Evolutionary conservation across 2,329 filamentous ascomycete species (phyloP).

Genomic region (Colletotrichum tofieldiae): DNA sequence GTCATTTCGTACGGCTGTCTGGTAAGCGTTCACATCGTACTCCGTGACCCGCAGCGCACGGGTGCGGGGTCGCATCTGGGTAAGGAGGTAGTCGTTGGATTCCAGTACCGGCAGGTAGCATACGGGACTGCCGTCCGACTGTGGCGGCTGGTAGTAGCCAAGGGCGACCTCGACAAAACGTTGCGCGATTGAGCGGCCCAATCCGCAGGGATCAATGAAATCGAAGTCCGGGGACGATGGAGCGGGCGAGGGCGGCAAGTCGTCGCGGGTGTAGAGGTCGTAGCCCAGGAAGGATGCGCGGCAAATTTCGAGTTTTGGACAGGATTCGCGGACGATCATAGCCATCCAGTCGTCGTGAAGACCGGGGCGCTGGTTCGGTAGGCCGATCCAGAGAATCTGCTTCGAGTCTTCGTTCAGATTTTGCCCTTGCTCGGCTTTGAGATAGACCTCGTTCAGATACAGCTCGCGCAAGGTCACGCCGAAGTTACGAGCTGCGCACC

Average conservation of each 20-base stretch:
- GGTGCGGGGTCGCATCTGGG: constrained; percentile 46
- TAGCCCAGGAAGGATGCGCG: constrained; percentile 63
- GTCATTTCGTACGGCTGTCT: constrained; percentile 55
- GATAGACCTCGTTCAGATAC: constrained; percentile 62
- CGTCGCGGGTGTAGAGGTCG: constrained; percentile 56
- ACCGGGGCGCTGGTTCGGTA: constrained; percentile 59
- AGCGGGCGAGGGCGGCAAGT: constrained; percentile 46
- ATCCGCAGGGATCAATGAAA: constrained; percentile 58
- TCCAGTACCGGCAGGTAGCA: constrained; percentile 44
- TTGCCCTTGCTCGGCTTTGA: constrained; percentile 58
- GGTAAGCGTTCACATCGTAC: constrained; percentile 56
- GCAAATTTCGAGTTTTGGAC: constrained; percentile 57
- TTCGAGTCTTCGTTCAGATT: constrained; percentile 52
- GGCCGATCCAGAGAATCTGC: constrained; percentile 61
- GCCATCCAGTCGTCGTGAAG: constrained; percentile 60
- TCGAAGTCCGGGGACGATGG: constrained; percentile 53
- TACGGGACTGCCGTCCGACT: constrained; percentile 47
- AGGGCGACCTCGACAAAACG: constrained; percentile 63
- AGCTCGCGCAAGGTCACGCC: constrained; percentile 60
- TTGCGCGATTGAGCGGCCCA: constrained; percentile 59
- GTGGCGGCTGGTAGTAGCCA: constrained; percentile 57
- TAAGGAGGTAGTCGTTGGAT: constrained; percentile 45
- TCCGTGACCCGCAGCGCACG: constrained; percentile 49
- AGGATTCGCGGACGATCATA: constrained; percentile 55
- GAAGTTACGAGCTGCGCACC: constrained; percentile 53